phyloP scores from a whole-genome alignment of 768 basidiomycete species.

The Calocybe indica region DNA sequence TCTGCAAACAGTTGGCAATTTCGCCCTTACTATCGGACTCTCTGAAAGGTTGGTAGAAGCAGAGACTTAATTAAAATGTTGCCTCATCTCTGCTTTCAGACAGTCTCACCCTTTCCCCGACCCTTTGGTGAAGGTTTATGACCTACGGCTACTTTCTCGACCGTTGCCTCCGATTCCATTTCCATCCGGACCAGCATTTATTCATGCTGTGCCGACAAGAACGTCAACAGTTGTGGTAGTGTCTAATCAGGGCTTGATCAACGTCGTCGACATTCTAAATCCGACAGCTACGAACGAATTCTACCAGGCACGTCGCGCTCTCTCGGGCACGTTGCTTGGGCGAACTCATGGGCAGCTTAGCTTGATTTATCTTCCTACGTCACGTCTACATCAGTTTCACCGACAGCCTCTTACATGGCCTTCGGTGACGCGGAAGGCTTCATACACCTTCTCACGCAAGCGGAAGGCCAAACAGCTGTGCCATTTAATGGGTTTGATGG shows the following conservation, averaged over 20 bases:
- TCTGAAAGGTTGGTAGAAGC: conserved; percentile 58
- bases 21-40: conserved; percentile 83
- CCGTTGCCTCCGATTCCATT: conserved; percentile 85
- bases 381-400: conserved; percentile 75
- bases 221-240: conserved; percentile 68
- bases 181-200: conserved; percentile 80
- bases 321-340: no score
- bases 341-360: no score
- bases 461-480: conserved; percentile 49
- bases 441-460: conserved; percentile 77
- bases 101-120: conserved; percentile 86
- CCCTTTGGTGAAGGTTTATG: conserved; percentile 89
- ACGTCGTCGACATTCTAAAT: conserved; percentile 77
- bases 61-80: not conserved
- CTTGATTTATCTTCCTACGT: conserved; percentile 65
- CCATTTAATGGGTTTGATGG: conserved; percentile 92
- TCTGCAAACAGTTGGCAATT: conserved; percentile 72
- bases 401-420: conserved; percentile 86
- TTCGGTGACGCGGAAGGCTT: conserved; percentile 86
- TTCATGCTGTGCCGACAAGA: conserved; percentile 73
- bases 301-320: conserved; percentile 54
- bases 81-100: conserved; percentile 32
- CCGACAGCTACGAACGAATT: conserved; percentile 65
- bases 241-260: conserved; percentile 78
- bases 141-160: conserved; percentile 69